Percentiles rank a stretch among this genome's conserved stretches.
Evolutionary conservation across 805 yeast species (phyloP).

Genomic region (Kurtzmaniella fragi): DNA sequence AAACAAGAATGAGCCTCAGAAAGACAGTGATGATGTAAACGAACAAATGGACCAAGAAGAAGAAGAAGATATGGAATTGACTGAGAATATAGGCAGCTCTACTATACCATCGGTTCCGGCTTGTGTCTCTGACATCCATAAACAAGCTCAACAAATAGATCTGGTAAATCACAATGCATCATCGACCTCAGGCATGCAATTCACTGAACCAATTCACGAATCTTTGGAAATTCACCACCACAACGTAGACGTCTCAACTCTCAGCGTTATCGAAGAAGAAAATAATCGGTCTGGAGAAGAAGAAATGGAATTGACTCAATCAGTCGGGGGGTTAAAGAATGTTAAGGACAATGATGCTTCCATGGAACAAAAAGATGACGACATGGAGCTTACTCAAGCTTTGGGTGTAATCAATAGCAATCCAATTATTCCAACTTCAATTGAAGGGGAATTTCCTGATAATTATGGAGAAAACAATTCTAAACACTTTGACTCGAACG

Average conservation of each 20-base stretch:
- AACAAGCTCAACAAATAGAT: too few relatives aligned
- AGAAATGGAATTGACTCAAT: conserved; percentile 19
- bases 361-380: conserved; percentile 5
- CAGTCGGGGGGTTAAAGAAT: conserved; percentile 3
- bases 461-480: background rate
- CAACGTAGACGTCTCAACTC: too few relatives aligned
- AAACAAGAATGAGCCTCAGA: background rate
- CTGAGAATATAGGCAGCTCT: conserved; percentile 8
- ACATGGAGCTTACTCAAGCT: conserved; percentile 23
- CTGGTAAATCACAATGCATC: too few relatives aligned
- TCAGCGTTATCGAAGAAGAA: too few relatives aligned
- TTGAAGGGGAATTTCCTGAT: background rate
- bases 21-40: background rate
- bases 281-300: background rate
- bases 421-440: background rate
- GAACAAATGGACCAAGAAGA: conserved; percentile 12
- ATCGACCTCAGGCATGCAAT: too few relatives aligned
- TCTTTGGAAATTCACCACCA: too few relatives aligned
- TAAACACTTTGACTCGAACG: background rate
- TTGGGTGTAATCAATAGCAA: conserved; percentile 1
- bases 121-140: too few relatives aligned
- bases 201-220: too few relatives aligned
- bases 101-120: too few relatives aligned
- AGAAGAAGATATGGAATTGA: conserved; percentile 15
- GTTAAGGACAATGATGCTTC: conserved; percentile 4